A percentile compares a stretch with the other conserved stretches of the same genome.
Evolutionary conservation across 139 green algal genomes (phyloP).

Genomic region (Ostreobium quekettii): DNA sequence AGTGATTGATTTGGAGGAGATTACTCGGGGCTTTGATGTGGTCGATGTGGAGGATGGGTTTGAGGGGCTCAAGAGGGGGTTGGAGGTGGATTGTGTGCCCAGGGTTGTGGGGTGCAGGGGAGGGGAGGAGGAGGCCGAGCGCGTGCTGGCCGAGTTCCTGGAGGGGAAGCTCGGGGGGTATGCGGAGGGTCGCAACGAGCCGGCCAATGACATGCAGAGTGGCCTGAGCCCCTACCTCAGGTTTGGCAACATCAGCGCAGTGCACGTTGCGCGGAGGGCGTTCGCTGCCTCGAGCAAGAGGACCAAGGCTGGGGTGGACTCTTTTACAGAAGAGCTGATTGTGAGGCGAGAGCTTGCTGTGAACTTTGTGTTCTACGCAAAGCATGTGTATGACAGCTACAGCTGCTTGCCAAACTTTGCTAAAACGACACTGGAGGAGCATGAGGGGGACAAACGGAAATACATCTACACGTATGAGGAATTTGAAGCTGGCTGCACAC

Average conservation of each 20-base stretch:
- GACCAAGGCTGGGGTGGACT: constrained; percentile 49
- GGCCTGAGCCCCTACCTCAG: constrained; percentile 69
- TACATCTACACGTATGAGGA: constrained; percentile 19
- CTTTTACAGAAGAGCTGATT: constrained; percentile 73
- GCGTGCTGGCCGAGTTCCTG: constrained; percentile 29
- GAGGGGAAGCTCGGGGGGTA: constrained; percentile 31
- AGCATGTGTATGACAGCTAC: too few species aligned
- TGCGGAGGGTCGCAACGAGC: constrained; percentile 36
- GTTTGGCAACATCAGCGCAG: constrained; percentile 62
- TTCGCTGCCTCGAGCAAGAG: constrained; percentile 29
- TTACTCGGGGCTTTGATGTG: background rate
- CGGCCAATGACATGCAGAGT: constrained; percentile 25
- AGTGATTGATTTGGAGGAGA: background rate
- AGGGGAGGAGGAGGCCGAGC: constrained; percentile 20
- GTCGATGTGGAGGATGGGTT: constrained; percentile 1
- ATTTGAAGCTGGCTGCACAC: constrained; percentile 17
- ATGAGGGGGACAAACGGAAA: background rate
- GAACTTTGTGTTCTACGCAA: constrained; percentile 63
- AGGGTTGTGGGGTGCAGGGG: constrained; percentile 36
- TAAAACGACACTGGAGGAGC: background rate
- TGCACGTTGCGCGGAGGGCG: constrained; percentile 60
- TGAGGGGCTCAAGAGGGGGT: background rate
- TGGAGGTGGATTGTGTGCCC: constrained; percentile 34
- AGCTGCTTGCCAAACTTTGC: constrained; percentile 9
- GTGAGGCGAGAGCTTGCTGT: constrained; percentile 71